A percentile compares a stretch with the other conserved stretches of the same genome.
These are phyloP conservation scores for Macadamia tetraphylla DNA, from an alignment of 164 flowering plant species.

Conservation along the genomic window DNA sequence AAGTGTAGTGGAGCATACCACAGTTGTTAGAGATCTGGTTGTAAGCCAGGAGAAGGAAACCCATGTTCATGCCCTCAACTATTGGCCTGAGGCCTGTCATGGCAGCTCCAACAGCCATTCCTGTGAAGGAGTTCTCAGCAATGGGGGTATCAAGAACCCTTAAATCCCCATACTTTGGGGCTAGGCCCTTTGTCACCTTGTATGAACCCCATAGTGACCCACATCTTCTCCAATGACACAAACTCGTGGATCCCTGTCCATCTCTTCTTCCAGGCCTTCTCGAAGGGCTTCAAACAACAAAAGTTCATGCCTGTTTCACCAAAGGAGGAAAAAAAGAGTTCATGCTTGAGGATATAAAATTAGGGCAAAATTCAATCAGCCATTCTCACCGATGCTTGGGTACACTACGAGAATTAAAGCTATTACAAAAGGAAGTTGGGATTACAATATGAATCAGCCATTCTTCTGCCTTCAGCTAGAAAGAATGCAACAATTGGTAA, in stretches of 20 bases:
- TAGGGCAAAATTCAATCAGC: no score
- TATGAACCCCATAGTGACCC: constrained; percentile 94
- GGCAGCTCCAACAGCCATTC: constrained; percentile 94
- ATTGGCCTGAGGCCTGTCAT: constrained; percentile 87
- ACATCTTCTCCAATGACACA: constrained; percentile 91
- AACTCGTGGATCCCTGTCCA: constrained; percentile 73
- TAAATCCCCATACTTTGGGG: constrained; percentile 71
- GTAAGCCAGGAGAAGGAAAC: constrained; percentile 79
- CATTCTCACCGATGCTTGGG: no score
- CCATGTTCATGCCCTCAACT: constrained; percentile 94
- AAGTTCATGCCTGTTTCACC: constrained; percentile 57
- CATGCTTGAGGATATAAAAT: constrained; percentile 11
- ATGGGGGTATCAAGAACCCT: constrained; percentile 91
- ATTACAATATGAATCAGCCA: no score
- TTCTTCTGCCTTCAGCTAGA: no score
- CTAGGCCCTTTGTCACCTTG: constrained; percentile 86
- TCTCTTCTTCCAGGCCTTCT: constrained; percentile 90
- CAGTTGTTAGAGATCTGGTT: constrained; percentile 91
- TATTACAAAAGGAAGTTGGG: no score
- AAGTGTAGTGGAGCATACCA: constrained; percentile 94
- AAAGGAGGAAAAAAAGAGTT: constrained; percentile 27
- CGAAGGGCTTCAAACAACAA: constrained; percentile 80
- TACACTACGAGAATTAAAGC: no score
- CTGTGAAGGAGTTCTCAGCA: constrained; percentile 90
- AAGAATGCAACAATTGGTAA: no score